These are phyloP conservation scores for Calcarisporium arbuscula DNA, from an alignment of 2,329 filamentous ascomycete species.

Conservation along the genomic window DNA sequence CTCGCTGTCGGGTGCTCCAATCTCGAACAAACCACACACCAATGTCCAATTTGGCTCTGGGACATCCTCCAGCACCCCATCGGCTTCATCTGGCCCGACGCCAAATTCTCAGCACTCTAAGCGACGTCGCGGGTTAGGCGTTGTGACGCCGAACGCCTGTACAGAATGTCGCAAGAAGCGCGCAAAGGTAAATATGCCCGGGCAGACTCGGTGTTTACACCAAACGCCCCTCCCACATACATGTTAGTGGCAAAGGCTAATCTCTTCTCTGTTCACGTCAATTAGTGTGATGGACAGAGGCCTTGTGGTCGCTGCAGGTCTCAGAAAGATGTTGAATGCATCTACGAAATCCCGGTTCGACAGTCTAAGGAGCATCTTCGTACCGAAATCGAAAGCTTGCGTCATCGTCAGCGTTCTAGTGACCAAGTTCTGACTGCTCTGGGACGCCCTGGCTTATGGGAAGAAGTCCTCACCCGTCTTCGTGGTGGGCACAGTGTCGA, in stretches of 20 bases:
- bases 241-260: conserved; percentile 4
- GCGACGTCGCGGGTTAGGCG: conserved; percentile 46
- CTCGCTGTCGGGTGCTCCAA: conserved; percentile 14
- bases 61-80: conserved; percentile 10
- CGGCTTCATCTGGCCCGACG: conserved; percentile 14
- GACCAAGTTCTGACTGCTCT: conserved; percentile 52
- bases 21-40: conserved; percentile 6
- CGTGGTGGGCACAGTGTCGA: conserved; percentile 49
- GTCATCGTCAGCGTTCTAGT: conserved; percentile 46
- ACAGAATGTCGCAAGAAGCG: conserved; percentile 57
- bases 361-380: conserved; percentile 58
- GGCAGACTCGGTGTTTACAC: no score
- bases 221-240: no score
- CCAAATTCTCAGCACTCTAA: conserved; percentile 38
- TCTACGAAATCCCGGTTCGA: conserved; percentile 57
- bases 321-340: conserved; percentile 49
- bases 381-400: conserved; percentile 51
- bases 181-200: conserved; percentile 54
- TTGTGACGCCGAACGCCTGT: conserved; percentile 55
- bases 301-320: conserved; percentile 50
- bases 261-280: neutral
- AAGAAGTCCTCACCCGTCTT: conserved; percentile 47
- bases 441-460: conserved; percentile 41
- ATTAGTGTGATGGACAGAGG: conserved; percentile 51
- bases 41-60: no score